Evolutionary conservation across 768 basidiomycete species (phyloP).

Genomic region (Scleroderma bovista): DNA sequence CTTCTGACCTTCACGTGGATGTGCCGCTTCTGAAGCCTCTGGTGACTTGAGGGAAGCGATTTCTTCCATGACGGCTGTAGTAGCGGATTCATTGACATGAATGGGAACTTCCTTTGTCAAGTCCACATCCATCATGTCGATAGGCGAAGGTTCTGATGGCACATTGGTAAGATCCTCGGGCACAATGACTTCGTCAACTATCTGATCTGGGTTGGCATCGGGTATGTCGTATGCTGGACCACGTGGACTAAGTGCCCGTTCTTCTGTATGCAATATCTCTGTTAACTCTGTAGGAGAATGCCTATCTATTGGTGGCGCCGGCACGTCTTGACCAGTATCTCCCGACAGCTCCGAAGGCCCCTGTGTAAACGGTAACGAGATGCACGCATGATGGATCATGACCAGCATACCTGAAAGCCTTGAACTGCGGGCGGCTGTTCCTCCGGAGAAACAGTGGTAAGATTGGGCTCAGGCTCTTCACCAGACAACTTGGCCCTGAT

Average conservation of each 20-base stretch:
- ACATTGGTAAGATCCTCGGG: slow-evolving; percentile 5
- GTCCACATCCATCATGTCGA: slow-evolving; percentile 7
- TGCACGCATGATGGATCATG: background rate
- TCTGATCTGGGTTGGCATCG: background rate
- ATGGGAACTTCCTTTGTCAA: background rate
- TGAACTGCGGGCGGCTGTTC: background rate
- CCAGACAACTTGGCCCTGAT: slow-evolving; percentile 34
- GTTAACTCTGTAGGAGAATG: background rate
- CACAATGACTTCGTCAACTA: background rate
- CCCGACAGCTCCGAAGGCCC: slow-evolving; percentile 10
- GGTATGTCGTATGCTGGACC: slow-evolving; percentile 3
- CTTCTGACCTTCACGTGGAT: slow-evolving; percentile 19
- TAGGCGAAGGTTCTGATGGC: slow-evolving; percentile 1
- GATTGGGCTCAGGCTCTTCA: background rate
- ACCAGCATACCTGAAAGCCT: slow-evolving; percentile 7
- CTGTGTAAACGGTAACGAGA: background rate
- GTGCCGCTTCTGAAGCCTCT: slow-evolving; percentile 6
- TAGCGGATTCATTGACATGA: background rate
- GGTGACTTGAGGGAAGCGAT: slow-evolving; percentile 5
- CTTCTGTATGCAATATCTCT: background rate
- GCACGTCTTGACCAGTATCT: background rate
- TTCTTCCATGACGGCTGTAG: slow-evolving; percentile 13
- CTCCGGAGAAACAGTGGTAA: slow-evolving; percentile 3
- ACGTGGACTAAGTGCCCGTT: background rate
- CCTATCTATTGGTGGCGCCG: slow-evolving; percentile 4